Evolutionary conservation across 225 moss, liverwort and hornwort species (phyloP), one percentile per base, ranked within the genome.

Genomic region (Pleurozium schreberi): DNA sequence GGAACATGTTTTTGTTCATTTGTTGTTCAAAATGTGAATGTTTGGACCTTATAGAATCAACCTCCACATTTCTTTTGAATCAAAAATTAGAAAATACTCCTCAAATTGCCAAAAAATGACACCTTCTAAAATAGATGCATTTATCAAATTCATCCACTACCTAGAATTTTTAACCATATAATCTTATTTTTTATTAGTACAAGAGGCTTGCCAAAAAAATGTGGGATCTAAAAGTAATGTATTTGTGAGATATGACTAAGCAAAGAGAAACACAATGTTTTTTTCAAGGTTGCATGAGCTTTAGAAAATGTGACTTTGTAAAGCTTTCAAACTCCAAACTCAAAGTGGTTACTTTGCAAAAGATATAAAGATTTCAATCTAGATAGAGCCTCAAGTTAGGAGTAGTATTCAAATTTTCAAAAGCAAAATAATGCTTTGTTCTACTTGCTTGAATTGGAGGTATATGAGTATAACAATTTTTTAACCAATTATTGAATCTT

Each of bases 41-140:
- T 1, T 47, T 28, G 73, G 10, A 15, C 10, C 5, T 30, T 73
- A 10, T 11, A 73, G 1, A 4, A 45, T 18, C 10, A 30, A 73
- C 0, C 0, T 2, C 9, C 43, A 10, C 0, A 27, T 0, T 43
- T 71, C 16, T 1, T 27, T 27, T n/a, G n/a, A n/a, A n/a, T n/a
- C n/a, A n/a, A n/a, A n/a, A n/a, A n/a, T n/a, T n/a, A n/a, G n/a
- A n/a, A 70, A 42, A 15, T 5, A 27, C 1, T 27, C 1, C 4
- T 0, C 1, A 73, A 45, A 45, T 45, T 30, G 30, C 1, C 28
- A 6, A 30, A 73, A 45, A 10, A n/a, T 2, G 10, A 0, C 1
- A 47, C 11, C 11, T 28, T 18, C 1, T 3, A 45, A 18, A 30
- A 47, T 47, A 47, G 6, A 1, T 71, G 5, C 18, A 73, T 6